phyloP scores from a whole-genome alignment of 1,284 basidiomycete species.

The Cryptococcus sp. region DNA sequence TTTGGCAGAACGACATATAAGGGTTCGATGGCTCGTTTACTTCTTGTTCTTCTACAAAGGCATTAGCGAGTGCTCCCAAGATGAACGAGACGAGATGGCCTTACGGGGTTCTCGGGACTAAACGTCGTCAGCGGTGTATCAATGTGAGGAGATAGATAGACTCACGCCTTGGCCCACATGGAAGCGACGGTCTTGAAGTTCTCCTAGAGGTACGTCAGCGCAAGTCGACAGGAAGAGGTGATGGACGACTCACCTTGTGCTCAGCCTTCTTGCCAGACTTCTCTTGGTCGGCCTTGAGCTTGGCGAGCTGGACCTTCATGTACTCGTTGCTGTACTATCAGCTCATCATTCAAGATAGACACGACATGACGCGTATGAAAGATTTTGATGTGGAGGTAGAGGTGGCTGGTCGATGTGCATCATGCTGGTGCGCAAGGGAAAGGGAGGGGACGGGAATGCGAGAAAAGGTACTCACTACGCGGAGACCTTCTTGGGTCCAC shows the following conservation, averaged over 20 bases:
- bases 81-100: not conserved
- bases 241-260: constrained; percentile 33
- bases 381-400: no score
- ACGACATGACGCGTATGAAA: no score
- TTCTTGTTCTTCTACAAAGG: constrained; percentile 31
- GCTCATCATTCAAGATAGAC: not conserved
- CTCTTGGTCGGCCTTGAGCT: constrained; percentile 44
- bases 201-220: constrained; percentile 20
- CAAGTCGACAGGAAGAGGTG: not conserved
- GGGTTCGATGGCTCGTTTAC: constrained; percentile 9
- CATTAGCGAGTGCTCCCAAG: not conserved
- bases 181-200: constrained; percentile 44
- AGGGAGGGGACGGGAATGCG: not conserved
- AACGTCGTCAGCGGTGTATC: not conserved
- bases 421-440: not conserved
- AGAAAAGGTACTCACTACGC: constrained; percentile 34
- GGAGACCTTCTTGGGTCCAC: constrained; percentile 30
- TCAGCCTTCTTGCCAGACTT: constrained; percentile 39
- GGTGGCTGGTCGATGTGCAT: no score
- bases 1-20: not conserved
- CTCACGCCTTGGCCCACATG: constrained; percentile 41
- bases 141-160: constrained; percentile 2
- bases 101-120: constrained; percentile 44
- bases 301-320: constrained; percentile 47
- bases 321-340: constrained; percentile 36